These are phyloP conservation scores for Penicillium waksmanii DNA, from an alignment of 495 filamentous ascomycete genomes.

Conservation along the genomic window DNA sequence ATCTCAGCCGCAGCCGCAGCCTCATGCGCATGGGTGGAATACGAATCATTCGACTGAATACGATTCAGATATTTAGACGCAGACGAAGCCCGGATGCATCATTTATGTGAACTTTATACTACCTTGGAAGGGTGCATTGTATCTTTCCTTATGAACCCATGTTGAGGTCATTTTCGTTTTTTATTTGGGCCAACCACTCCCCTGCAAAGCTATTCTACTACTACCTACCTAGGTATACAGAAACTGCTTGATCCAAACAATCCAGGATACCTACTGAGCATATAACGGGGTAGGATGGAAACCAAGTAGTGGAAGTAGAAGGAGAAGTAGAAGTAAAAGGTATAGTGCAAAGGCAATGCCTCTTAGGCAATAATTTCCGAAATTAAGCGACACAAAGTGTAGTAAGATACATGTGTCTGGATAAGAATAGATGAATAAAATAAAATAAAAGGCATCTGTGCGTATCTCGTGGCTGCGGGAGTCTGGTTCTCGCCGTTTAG, in stretches of 20 bases:
- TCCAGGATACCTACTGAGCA: too few species aligned
- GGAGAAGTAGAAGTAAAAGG: not conserved
- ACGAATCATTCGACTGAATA: not conserved
- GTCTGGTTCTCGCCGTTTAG: slow-evolving; percentile 13
- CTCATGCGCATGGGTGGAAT: not conserved
- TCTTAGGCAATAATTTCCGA: not conserved
- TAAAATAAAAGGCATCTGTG: slow-evolving; percentile 6
- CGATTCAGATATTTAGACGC: not conserved
- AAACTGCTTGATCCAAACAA: too few species aligned
- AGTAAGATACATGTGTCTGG: slow-evolving; percentile 19
- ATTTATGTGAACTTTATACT: too few species aligned
- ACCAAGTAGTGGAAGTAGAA: not conserved
- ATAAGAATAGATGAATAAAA: not conserved
- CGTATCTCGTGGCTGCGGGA: slow-evolving; percentile 25
- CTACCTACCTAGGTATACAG: too few species aligned
- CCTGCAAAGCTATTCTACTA: too few species aligned
- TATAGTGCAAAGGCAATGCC: not conserved
- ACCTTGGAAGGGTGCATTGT: too few species aligned
- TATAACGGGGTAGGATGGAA: too few species aligned
- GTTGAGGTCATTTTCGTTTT: too few species aligned
- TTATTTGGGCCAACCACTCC: too few species aligned
- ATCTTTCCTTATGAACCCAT: too few species aligned
- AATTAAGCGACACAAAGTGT: slow-evolving; percentile 3
- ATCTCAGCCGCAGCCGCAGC: not conserved
- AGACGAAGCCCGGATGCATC: not conserved